Evolutionary conservation across 768 basidiomycete species (phyloP).

Genomic region (Mycena kentingensis): DNA sequence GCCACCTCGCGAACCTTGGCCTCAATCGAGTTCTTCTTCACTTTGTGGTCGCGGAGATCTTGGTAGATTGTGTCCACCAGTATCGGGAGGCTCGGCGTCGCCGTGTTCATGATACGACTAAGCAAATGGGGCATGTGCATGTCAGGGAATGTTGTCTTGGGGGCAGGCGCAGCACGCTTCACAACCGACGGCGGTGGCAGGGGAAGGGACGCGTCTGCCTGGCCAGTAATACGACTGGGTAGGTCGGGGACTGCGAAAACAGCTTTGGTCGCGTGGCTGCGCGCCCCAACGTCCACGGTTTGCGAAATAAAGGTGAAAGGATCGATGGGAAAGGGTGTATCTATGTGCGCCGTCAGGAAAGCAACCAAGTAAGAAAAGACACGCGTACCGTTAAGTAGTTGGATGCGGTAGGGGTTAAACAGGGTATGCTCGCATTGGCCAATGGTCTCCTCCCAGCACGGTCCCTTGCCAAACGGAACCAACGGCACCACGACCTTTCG

Average conservation of each 20-base stretch:
- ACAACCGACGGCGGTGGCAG: conserved; percentile 22
- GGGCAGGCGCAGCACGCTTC: conserved; percentile 26
- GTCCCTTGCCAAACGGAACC: conserved; percentile 80
- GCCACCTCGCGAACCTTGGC: conserved; percentile 76
- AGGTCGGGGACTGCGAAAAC: conserved; percentile 52
- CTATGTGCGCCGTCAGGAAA: conserved; percentile 38
- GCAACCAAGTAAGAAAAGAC: background rate
- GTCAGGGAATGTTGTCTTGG: conserved; percentile 72
- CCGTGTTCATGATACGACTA: conserved; percentile 60
- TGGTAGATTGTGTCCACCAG: conserved; percentile 76
- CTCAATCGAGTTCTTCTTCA: conserved; percentile 85
- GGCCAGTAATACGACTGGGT: conserved; percentile 37
- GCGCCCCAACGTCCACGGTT: conserved; percentile 39
- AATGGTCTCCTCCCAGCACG: conserved; percentile 73
- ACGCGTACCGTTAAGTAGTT: conserved; percentile 78
- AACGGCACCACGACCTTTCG: conserved; percentile 78
- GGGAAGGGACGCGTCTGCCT: conserved; percentile 16
- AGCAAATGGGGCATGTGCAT: conserved; percentile 60
- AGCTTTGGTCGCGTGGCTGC: conserved; percentile 32
- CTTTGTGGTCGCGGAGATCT: conserved; percentile 65
- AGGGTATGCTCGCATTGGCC: conserved; percentile 69
- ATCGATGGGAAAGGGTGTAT: conserved; percentile 71
- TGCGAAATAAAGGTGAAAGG: conserved; percentile 75
- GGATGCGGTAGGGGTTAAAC: conserved; percentile 75
- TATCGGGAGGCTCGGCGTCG: conserved; percentile 61